These are phyloP conservation scores for Solanum gracilifrons DNA, from an alignment of 257 asterid species.

Conservation along the genomic window DNA sequence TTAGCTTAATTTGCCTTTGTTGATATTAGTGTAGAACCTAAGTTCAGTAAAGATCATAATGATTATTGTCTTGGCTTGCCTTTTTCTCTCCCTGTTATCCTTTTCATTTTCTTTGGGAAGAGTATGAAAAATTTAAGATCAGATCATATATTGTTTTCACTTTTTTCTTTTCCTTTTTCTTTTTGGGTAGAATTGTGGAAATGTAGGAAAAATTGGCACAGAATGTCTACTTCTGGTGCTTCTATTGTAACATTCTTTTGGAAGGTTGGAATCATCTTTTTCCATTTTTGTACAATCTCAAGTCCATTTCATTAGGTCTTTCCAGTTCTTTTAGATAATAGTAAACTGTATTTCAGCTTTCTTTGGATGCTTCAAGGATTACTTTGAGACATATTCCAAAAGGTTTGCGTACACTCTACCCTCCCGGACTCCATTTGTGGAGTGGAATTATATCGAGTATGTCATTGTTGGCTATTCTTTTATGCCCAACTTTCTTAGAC, in stretches of 20 bases:
- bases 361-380: not conserved
- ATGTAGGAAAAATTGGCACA: constrained; percentile 28
- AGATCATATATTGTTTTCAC: not conserved
- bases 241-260: constrained; percentile 13
- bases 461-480: not conserved
- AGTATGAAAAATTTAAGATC: constrained; percentile 14
- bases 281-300: not conserved
- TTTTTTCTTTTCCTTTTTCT: not conserved
- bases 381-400: not conserved
- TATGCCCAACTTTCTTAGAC: not conserved
- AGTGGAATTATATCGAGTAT: not conserved
- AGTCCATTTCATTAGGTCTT: not conserved
- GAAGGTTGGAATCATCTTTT: constrained; percentile 12
- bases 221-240: constrained; percentile 16
- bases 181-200: not conserved
- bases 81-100: not conserved
- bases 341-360: not conserved
- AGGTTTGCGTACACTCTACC: not conserved
- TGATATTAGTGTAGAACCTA: not conserved
- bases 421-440: not conserved
- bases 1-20: not conserved
- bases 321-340: not conserved
- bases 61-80: not conserved
- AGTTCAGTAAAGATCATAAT: not conserved
- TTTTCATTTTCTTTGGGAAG: constrained; percentile 5